A percentile compares a stretch with the other conserved stretches of the same genome.
These are phyloP conservation scores for Penicillium verhagenii DNA, from an alignment of 495 filamentous ascomycete species.

Conservation along the genomic window DNA sequence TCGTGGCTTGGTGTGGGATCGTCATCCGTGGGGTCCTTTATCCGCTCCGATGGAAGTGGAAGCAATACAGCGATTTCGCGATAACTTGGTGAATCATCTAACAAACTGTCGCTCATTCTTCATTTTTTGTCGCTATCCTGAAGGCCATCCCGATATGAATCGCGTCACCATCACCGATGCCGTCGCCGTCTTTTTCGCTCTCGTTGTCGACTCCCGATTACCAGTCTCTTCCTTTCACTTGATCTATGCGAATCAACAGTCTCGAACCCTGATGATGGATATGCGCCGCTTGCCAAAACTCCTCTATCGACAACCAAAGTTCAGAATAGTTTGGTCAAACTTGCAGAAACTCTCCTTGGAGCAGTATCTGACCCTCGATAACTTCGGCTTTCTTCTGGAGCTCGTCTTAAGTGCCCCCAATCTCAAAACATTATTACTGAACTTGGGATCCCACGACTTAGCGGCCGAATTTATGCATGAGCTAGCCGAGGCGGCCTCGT, in stretches of 20 bases:
- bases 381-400: constrained; percentile 27
- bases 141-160: constrained; percentile 28
- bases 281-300: constrained; percentile 33
- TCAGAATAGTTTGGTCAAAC: constrained; percentile 24
- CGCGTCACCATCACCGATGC: constrained; percentile 27
- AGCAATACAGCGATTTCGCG: constrained; percentile 17
- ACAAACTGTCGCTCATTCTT: constrained; percentile 29
- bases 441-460: constrained; percentile 26
- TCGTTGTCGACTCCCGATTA: constrained; percentile 22
- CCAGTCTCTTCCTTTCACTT: constrained; percentile 26
- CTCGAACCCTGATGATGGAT: constrained; percentile 31
- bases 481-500: constrained; percentile 17
- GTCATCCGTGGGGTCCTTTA: constrained; percentile 28
- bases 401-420: constrained; percentile 25
- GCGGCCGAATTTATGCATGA: constrained; percentile 31
- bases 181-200: constrained; percentile 26
- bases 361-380: constrained; percentile 30
- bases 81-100: constrained; percentile 20
- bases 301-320: constrained; percentile 27
- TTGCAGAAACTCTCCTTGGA: constrained; percentile 26
- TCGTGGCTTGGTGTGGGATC: constrained; percentile 23
- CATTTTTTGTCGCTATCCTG: constrained; percentile 31
- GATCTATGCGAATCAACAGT: constrained; percentile 25
- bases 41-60: constrained; percentile 21
- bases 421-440: constrained; percentile 22